These are phyloP conservation scores for Cladophialophora immunda DNA, from an alignment of 2,329 filamentous ascomycete species.

Conservation along the genomic window DNA sequence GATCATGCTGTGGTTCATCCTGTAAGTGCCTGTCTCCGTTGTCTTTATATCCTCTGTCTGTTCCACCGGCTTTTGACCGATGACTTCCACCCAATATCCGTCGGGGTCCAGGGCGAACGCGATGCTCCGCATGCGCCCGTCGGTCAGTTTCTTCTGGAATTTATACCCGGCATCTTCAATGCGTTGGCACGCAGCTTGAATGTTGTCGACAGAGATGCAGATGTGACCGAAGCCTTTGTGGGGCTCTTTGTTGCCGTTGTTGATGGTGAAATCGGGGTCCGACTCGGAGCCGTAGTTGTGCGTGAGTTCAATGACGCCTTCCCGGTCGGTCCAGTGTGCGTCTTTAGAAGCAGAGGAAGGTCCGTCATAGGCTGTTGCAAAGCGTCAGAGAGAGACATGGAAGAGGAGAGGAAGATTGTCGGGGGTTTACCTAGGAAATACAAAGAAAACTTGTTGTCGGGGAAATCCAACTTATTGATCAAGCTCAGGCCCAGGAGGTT, in stretches of 20 bases:
- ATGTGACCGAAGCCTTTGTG: constrained; percentile 85
- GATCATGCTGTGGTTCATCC: constrained; percentile 77
- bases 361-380: constrained; percentile 73
- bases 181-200: constrained; percentile 88
- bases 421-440: constrained; percentile 74
- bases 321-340: constrained; percentile 79
- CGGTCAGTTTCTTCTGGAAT: constrained; percentile 93
- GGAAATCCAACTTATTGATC: constrained; percentile 80
- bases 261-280: constrained; percentile 79
- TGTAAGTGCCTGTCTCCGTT: constrained; percentile 79
- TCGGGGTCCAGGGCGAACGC: constrained; percentile 92
- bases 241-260: constrained; percentile 91
- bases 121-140: constrained; percentile 86
- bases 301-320: constrained; percentile 87
- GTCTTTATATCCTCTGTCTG: constrained; percentile 75
- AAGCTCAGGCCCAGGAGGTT: constrained; percentile 88
- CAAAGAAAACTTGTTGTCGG: constrained; percentile 90
- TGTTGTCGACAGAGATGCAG: constrained; percentile 81
- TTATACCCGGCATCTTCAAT: constrained; percentile 89
- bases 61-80: constrained; percentile 73
- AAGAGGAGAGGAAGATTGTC: background rate
- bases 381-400: background rate
- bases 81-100: constrained; percentile 72
- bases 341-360: constrained; percentile 77
- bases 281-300: constrained; percentile 89